Evolutionary conservation across 75 land plant genomes (phyloP), one percentile per base, ranked within the genome.

Genomic region (Ceratopteris richardii): DNA sequence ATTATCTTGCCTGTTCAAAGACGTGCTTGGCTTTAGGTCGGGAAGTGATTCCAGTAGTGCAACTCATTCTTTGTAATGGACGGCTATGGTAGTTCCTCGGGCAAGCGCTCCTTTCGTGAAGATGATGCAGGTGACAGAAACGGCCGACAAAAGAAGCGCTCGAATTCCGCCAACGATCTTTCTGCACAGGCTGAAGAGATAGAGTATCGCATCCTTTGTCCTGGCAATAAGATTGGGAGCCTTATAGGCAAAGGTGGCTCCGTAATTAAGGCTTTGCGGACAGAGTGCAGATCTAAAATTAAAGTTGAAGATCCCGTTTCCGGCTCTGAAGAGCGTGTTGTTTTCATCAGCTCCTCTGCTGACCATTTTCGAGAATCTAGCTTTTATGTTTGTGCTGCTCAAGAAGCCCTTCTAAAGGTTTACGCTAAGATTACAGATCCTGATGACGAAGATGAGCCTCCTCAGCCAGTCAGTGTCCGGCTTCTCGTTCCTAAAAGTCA

Each of bases 241-340:
- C 65, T 81, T 30, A 81, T 81, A 41, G 84, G 84, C 6, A 77
- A 81, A 63, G 57, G 80, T 33, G 84, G 84, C 44, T 29, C 21
- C 27, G 27, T 67, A 21, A 63, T 81, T 67, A 58, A 70, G 71
- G 62, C 51, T 29, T 57, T 81, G 25, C 72, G 70, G 44, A 60
- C 52, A 12, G 50, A 58, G 16, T 76, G 80, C 29, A 60, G 60
- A 33, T 53, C 74, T 44, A 73, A 29, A 56, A 77, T 81, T 61
- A 68, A 76, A 13, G 56, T 77, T 31, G 71, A 69, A 24, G 74
- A 73, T 6, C 33, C 84, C 0, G 55, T 52, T 13, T 25, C 67
- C 23, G 74, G 54, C 0, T 48, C 63, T n/a, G 66, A 54, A 26
- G 71, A 77, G 64, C 57, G 74, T 14, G 68, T 81, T 41, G 43